Conservation (phyloP, 441 rosid species). For the Arabidopsis lyrata region DNA sequence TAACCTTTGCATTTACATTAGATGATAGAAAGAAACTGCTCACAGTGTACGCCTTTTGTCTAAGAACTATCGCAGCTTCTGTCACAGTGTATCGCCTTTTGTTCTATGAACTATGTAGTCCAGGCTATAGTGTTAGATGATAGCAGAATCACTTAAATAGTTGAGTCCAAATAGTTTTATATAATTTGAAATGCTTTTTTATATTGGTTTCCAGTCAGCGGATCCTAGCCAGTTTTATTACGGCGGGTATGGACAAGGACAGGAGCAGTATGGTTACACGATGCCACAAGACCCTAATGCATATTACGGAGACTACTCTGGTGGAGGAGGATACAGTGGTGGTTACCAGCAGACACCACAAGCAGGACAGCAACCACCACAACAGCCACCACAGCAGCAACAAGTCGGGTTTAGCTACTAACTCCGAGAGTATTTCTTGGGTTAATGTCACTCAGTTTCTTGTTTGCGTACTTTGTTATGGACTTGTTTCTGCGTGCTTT, state of each 20-base stretch:
- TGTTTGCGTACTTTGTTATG: slow-evolving; percentile 36
- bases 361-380: slow-evolving; percentile 52
- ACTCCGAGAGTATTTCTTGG: slow-evolving; percentile 32
- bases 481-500: not conserved
- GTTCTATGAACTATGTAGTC: slow-evolving; percentile 1
- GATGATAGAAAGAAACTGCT: slow-evolving; percentile 9
- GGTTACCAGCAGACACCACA: slow-evolving; percentile 74
- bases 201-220: slow-evolving; percentile 50
- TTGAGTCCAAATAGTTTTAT: not conserved
- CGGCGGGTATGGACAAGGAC: slow-evolving; percentile 72
- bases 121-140: not conserved
- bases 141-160: not conserved
- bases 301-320: slow-evolving; percentile 82
- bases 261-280: slow-evolving; percentile 78
- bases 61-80: not conserved
- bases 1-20: slow-evolving; percentile 1
- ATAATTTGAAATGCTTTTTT: not conserved
- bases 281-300: slow-evolving; percentile 77
- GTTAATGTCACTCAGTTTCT: slow-evolving; percentile 22
- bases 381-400: slow-evolving; percentile 63
- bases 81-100: not conserved
- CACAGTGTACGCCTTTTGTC: not conserved
- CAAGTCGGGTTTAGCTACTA: slow-evolving; percentile 68
- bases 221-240: slow-evolving; percentile 73
- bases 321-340: slow-evolving; percentile 45